Conservation (phyloP, 164 flowering plant species). For the Tinospora cordifolia region DNA sequence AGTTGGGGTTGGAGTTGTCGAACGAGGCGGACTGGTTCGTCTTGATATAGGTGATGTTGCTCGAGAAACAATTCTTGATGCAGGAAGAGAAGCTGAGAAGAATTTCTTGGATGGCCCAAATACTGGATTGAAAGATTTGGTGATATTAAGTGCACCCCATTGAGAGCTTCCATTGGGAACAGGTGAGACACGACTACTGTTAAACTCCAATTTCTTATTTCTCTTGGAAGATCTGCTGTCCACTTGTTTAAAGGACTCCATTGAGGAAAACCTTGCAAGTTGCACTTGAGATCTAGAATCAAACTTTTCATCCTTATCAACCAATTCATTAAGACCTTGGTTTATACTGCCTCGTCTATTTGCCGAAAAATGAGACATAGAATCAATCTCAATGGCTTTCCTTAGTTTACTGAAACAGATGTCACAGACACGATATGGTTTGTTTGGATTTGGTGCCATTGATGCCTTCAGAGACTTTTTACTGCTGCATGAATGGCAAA, state of each 20-base stretch:
- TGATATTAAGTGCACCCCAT: slow-evolving; percentile 69
- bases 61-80: slow-evolving; percentile 93
- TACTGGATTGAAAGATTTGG: slow-evolving; percentile 84
- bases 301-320: slow-evolving; percentile 68
- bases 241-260: slow-evolving; percentile 68
- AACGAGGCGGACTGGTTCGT: slow-evolving; percentile 91
- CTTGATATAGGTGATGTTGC: slow-evolving; percentile 98
- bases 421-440: slow-evolving; percentile 95
- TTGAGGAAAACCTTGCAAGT: slow-evolving; percentile 63
- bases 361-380: slow-evolving; percentile 53
- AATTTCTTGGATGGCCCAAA: slow-evolving; percentile 94
- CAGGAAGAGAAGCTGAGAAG: slow-evolving; percentile 98
- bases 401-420: slow-evolving; percentile 66
- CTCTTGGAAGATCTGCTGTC: slow-evolving; percentile 65
- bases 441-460: slow-evolving; percentile 96
- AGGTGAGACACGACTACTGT: slow-evolving; percentile 93
- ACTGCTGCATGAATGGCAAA: slow-evolving; percentile 96
- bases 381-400: slow-evolving; percentile 64
- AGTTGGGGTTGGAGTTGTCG: slow-evolving; percentile 95
- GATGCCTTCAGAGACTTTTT: slow-evolving; percentile 91
- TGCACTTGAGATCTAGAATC: slow-evolving; percentile 60
- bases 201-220: slow-evolving; percentile 80
- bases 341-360: slow-evolving; percentile 65
- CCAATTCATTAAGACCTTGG: slow-evolving; percentile 42
- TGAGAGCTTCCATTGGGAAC: slow-evolving; percentile 77